These are phyloP conservation scores for Lachnellula arida DNA, from an alignment of 2,329 filamentous ascomycete genomes.

Conservation along the genomic window DNA sequence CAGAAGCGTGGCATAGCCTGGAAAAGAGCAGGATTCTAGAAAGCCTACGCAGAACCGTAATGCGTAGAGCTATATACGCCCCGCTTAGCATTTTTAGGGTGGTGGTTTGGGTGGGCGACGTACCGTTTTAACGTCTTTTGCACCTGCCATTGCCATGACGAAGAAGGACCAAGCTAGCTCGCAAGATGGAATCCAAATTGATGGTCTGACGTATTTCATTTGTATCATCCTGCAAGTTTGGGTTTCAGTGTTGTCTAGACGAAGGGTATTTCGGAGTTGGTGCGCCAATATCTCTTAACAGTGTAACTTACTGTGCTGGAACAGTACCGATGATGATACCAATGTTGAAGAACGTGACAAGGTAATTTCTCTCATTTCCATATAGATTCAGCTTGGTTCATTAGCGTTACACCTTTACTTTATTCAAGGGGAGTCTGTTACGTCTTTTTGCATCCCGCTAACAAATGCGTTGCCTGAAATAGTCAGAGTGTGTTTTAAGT, in stretches of 20 bases:
- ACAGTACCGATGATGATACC: constrained; percentile 49
- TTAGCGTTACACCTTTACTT: neutral
- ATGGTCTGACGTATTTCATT: constrained; percentile 34
- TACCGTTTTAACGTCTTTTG: constrained; percentile 23
- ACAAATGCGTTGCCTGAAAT: constrained; percentile 34
- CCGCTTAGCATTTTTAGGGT: neutral
- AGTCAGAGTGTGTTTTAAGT: constrained; percentile 16
- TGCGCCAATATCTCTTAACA: too few relatives aligned
- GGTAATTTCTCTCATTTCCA: constrained; percentile 37
- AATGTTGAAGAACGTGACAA: constrained; percentile 39
- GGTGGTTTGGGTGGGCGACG: neutral
- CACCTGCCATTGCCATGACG: constrained; percentile 33
- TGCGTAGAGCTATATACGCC: neutral
- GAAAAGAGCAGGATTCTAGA: constrained; percentile 5
- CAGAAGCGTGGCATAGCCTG: constrained; percentile 1
- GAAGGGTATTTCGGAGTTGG: too few relatives aligned
- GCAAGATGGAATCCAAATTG: constrained; percentile 37
- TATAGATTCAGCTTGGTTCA: constrained; percentile 28
- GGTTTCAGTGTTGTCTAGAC: too few relatives aligned
- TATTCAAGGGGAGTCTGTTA: neutral
- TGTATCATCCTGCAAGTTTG: constrained; percentile 26
- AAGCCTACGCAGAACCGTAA: constrained; percentile 38
- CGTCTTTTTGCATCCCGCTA: constrained; percentile 35
- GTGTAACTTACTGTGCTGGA: constrained; percentile 17
- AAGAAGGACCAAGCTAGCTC: constrained; percentile 30